Base-by-base conservation (phyloP, 495 filamentous ascomycete genomes). In the Lindgomyces ingoldianus region DNA sequence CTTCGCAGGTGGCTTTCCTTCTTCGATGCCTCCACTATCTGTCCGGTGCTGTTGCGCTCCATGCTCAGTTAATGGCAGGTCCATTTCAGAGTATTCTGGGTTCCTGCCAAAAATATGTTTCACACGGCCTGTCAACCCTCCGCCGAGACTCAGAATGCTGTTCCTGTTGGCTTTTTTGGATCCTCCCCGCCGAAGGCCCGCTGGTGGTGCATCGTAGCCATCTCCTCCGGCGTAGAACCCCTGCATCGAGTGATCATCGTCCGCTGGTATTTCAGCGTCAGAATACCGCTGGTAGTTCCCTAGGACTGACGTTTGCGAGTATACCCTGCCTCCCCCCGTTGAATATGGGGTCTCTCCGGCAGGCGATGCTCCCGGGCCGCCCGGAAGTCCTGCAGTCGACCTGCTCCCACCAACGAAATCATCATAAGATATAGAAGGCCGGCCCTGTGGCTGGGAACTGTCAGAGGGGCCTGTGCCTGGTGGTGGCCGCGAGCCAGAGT, bases 81-180 rank as follows among this genome's bases (percentile, higher is more conserved):
- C 93, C 95, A 99, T 98, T 74, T 97, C 95, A 52, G 91, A 95
- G 76, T 98, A 97, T 47, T 94, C 87, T 54, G 90, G 86, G 11
- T 84, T 87, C 90, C 96, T 95, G 49, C 94, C 94, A 55, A 98
- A 79, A 85, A 89, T 91, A 75, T 87, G 88, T 77, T 95, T 98
- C 11, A 90, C 89, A 68, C 81, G 86, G 12, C 93, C 95, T 72
- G 95, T 80, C 33, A 97, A 75, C 8, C 93, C 91, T 62, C 94
- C 92, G 51, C 93, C 92, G 73, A 96, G 74, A 53, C 87, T 86
- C 57, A 97, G 78, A 26, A 96, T 86, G 72, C 91, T 96, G 68
- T 96, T 96, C 56, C 95, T 83, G 69, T 91, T 87, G 69, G 86
- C 83, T 55, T 86, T 78, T 56, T 84, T 82, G 57, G 84, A 83